phyloP scores from a whole-genome alignment of 2,329 filamentous ascomycete species.

The Sclerotiophoma versabilis region DNA sequence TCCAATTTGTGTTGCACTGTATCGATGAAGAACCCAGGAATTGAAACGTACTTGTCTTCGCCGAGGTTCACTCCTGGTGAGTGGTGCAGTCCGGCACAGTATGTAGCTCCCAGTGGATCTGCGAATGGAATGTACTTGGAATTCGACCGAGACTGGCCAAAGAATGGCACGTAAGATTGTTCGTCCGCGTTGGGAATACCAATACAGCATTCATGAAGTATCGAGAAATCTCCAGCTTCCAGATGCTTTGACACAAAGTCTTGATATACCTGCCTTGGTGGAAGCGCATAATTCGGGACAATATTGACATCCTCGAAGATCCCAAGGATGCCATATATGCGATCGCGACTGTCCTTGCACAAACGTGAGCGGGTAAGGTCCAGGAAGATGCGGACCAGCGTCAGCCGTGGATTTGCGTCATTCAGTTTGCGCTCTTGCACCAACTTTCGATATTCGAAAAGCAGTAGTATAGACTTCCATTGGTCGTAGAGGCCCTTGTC shows the following conservation, averaged over 20 bases:
- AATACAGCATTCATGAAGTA: conserved; percentile 17
- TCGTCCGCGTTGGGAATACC: conserved; percentile 6
- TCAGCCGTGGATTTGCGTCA: not conserved
- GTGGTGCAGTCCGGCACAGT: conserved; percentile 8
- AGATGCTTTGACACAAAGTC: conserved; percentile 11
- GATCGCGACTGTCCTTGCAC: conserved; percentile 15
- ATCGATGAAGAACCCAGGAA: conserved; percentile 5
- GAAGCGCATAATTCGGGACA: not conserved
- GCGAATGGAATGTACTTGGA: conserved; percentile 3
- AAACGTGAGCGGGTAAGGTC: conserved; percentile 10
- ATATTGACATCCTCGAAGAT: conserved; percentile 1
- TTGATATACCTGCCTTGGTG: conserved; percentile 5
- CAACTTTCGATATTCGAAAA: conserved; percentile 11
- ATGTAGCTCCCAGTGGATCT: conserved; percentile 1
- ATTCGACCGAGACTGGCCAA: conserved; percentile 6
- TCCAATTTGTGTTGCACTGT: conserved; percentile 6
- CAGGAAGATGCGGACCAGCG: conserved; percentile 5
- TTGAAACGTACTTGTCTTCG: not conserved
- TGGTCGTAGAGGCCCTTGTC: conserved; percentile 7
- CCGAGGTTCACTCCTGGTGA: not conserved
- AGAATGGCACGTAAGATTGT: conserved; percentile 12
- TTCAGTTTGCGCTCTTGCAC: not conserved
- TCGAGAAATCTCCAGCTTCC: conserved; percentile 9
- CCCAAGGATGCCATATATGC: conserved; percentile 13
- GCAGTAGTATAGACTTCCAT: conserved; percentile 9